These are phyloP conservation scores for Suillus brevipes DNA, from an alignment of 768 basidiomycete genomes.

Conservation along the genomic window DNA sequence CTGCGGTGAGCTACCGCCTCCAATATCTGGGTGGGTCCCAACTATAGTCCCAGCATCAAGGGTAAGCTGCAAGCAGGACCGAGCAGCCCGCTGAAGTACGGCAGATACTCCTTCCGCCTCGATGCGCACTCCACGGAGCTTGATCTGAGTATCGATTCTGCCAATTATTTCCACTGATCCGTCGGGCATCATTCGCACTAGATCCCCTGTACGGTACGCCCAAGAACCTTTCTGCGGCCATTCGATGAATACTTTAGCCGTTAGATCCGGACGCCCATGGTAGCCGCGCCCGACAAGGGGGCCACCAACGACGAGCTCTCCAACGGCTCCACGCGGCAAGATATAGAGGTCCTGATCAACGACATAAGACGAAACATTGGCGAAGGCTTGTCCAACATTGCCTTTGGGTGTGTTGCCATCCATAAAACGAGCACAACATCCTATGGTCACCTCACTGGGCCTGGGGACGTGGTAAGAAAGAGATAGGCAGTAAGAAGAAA, in stretches of 20 bases:
- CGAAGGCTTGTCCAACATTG: constrained; percentile 47
- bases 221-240: constrained; percentile 42
- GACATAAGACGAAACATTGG: constrained; percentile 36
- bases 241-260: constrained; percentile 45
- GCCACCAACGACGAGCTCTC: constrained; percentile 52
- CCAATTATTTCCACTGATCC: constrained; percentile 49
- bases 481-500: not conserved
- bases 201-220: constrained; percentile 52
- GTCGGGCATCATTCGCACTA: constrained; percentile 52
- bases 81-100: constrained; percentile 32
- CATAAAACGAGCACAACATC: constrained; percentile 49
- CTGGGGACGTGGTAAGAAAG: constrained; percentile 16
- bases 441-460: constrained; percentile 54
- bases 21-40: constrained; percentile 43
- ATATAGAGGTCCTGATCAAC: constrained; percentile 44
- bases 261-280: constrained; percentile 44
- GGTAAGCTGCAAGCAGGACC: constrained; percentile 16
- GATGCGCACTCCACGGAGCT: constrained; percentile 54
- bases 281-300: constrained; percentile 53
- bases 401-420: constrained; percentile 38
- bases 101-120: constrained; percentile 53
- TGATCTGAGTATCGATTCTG: constrained; percentile 53
- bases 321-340: constrained; percentile 43
- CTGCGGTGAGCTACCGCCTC: constrained; percentile 35
- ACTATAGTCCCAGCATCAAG: constrained; percentile 45